Percentiles rank a stretch among this genome's conserved stretches.
These are phyloP conservation scores for Ganoderma boninense DNA, from an alignment of 1,284 basidiomycete genomes.

Conservation along the genomic window DNA sequence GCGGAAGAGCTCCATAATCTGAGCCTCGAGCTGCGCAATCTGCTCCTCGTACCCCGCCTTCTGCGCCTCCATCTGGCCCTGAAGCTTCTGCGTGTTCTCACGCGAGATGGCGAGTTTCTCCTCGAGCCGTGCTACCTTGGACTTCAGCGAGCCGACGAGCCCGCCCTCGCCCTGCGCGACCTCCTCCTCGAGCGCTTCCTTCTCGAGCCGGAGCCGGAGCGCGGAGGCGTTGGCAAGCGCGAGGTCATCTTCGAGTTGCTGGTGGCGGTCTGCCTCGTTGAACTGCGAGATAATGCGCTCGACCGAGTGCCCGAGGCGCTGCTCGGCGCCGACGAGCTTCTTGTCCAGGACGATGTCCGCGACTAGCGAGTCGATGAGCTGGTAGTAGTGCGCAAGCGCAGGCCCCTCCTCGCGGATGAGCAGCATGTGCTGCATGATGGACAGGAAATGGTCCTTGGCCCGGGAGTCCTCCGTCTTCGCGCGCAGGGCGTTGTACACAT, in stretches of 20 bases:
- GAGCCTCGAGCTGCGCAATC: conserved; percentile 88
- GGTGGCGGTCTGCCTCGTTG: conserved; percentile 89
- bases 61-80: conserved; percentile 84
- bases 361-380: conserved; percentile 93
- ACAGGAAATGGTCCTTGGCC: conserved; percentile 89
- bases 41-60: conserved; percentile 87
- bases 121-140: conserved; percentile 77
- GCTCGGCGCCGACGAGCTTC: conserved; percentile 85
- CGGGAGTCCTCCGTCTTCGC: conserved; percentile 79
- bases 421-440: conserved; percentile 92
- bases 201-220: conserved; percentile 73
- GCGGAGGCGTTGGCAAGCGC: conserved; percentile 72
- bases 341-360: conserved; percentile 95
- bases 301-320: conserved; percentile 90
- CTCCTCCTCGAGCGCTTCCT: conserved; percentile 82
- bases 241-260: conserved; percentile 83
- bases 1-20: conserved; percentile 93
- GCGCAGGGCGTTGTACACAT: conserved; percentile 87
- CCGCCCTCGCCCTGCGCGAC: conserved; percentile 85
- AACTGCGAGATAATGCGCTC: conserved; percentile 90
- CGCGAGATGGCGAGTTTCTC: conserved; percentile 84
- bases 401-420: conserved; percentile 91
- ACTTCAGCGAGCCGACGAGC: conserved; percentile 85
- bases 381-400: conserved; percentile 87
- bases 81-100: conserved; percentile 78